Percentiles rank a stretch among this genome's conserved stretches.
Conservation (phyloP, 179 eudicot species). For the Gypsophila paniculata region DNA sequence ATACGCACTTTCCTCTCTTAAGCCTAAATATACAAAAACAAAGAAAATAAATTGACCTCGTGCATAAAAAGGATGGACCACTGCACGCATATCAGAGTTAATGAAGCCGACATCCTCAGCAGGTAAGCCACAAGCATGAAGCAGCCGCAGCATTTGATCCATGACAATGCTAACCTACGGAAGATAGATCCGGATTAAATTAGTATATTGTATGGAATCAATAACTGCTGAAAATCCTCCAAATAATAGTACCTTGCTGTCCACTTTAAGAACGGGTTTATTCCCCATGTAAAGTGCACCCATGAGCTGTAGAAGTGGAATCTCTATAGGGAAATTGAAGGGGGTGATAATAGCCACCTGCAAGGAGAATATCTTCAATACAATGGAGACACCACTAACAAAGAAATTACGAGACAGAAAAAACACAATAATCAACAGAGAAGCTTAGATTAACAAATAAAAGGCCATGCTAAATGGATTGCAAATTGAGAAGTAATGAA, state of each 20-base stretch:
- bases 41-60: conserved; percentile 49
- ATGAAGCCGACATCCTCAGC: conserved; percentile 90
- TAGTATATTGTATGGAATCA: too few relatives aligned
- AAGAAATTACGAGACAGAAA: background rate
- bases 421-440: background rate
- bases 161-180: conserved; percentile 82
- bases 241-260: conserved; percentile 71
- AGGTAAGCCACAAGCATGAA: conserved; percentile 91
- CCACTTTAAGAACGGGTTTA: conserved; percentile 91
- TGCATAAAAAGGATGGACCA: conserved; percentile 97
- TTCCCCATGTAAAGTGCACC: conserved; percentile 99
- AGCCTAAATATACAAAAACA: background rate
- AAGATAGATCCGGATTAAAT: background rate
- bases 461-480: background rate
- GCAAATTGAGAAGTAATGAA: conserved; percentile 8
- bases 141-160: conserved; percentile 97
- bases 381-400: background rate
- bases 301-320: conserved; percentile 94
- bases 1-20: background rate
- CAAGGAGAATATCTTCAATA: conserved; percentile 12
- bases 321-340: conserved; percentile 94
- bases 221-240: background rate
- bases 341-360: conserved; percentile 94
- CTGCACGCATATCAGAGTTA: conserved; percentile 98
- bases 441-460: background rate